Conservation (phyloP, 768 basidiomycete species). For the Boletus subcaerulescens region DNA sequence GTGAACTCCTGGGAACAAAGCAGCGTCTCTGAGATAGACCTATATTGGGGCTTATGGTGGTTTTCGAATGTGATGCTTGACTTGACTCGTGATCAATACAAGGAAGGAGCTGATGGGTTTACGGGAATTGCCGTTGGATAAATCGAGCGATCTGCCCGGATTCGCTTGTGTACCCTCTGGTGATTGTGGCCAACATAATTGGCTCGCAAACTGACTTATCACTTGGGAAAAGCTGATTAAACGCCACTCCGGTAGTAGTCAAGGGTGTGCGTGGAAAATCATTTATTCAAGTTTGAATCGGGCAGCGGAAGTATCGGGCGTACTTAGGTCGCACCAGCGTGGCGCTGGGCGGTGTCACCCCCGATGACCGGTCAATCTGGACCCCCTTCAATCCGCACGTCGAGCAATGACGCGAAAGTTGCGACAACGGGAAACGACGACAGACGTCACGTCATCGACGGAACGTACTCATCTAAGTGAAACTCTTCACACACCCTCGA, state of each 20-base stretch:
- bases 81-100: constrained; percentile 1
- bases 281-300: not conserved
- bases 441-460: not conserved
- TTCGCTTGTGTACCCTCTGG: constrained; percentile 1
- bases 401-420: no score
- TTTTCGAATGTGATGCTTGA: constrained; percentile 4
- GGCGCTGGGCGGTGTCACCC: not conserved
- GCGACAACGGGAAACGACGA: no score
- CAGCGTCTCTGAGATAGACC: not conserved
- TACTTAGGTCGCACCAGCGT: not conserved
- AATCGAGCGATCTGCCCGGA: constrained; percentile 5
- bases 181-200: not conserved
- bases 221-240: constrained; percentile 5
- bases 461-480: not conserved
- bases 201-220: not conserved
- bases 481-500: not conserved
- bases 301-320: not conserved
- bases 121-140: constrained; percentile 13
- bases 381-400: not conserved
- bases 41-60: not conserved
- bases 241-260: not conserved
- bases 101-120: not conserved
- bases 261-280: constrained; percentile 1
- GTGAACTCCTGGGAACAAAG: not conserved
- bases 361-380: not conserved